Evolutionary conservation across 495 filamentous ascomycete species (phyloP), one percentile per base, ranked within the genome.

Genomic region (Penicillium riverlandense): DNA sequence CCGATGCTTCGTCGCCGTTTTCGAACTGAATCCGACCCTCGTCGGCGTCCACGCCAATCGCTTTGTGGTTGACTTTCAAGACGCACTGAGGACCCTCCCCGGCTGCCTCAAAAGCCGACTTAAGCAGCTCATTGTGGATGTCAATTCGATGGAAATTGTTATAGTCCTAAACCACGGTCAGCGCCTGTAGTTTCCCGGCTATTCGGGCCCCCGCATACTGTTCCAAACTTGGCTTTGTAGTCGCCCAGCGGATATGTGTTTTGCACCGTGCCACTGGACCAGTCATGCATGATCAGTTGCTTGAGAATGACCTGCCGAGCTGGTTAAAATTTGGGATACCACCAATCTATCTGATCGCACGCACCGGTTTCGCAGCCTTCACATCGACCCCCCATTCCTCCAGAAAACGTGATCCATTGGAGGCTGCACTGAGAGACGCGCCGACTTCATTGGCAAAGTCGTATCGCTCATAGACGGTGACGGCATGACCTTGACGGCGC

Each of bases 401-500:
- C 4, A 63, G 46, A 13, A 54, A 61, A 0, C 49, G 41, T 0
- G 53, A 53, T 16, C 61, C 61, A 41, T 63, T 63, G 5, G 58
- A 53, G 0, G 55, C 55, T 0, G 51, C 50, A 40, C 53, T 61
- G 7, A 63, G 32, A 0, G 61, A 63, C 1, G 61, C 58, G 2
- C 61, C 61, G 0, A 55, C 61, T 13, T 63, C 61, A 8, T 58
- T 51, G 0, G 58, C 55, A 39, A 55, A 61, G 41, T 63, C 55
- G 14, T 55, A 57, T 46, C 55, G 40, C 35, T 62, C 58, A 44
- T 59, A 64, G 6, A 77, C 67, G 2, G 62, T 60, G 38, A 79
- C 73, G 2, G 62, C 12, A 38, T 80, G 78, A 7, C 76, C 76
- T 32, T 70, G 58, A 10, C 67, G 67, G 27, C 74, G 67, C 6